Evolutionary conservation across 805 yeast species (phyloP), one percentile per base, ranked within the genome.

Genomic region (Lipomyces orientalis): DNA sequence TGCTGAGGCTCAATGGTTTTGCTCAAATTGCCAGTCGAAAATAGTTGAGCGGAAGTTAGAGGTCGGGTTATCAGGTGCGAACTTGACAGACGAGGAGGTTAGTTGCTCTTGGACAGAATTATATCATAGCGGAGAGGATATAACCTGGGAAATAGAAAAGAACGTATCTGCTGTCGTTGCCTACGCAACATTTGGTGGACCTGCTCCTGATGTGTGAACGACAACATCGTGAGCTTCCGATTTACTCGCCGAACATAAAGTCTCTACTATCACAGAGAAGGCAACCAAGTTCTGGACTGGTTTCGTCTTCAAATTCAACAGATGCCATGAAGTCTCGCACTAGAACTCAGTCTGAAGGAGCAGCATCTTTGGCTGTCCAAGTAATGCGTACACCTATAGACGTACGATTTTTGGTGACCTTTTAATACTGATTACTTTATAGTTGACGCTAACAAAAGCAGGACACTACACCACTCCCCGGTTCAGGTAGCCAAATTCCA

Each of bases 1-100:
- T 16, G 79, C 79, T 0, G 82, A 80, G 59, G 79, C 80, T 4
- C 77, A 78, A 67, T 80, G 81, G 82, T 80, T 76, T 69, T 80
- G 83, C 69, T 73, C 73, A 61, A 75, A 78, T 58, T 80, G 82
- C 63, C 77, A 76, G 66, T 76, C 76, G n/a, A 79, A 77, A 63
- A 35, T 59, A 7, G 65, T 75, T 19, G 80, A 80, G 43, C 68
- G 71, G 46, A 78, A 79, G 10, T 70, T 80, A 34, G 81, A 79
- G 60, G 79, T 81, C 0, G 83, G 83, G 12, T 64, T 71, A 10
- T 69, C 79, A 1, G 79, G 81, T 4, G 77, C 75, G 22, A 74
- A 72, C 8, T 69, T 79, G 22, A 75, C 79, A 35, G 71, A 74
- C 4, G 79, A 76, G 37, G 78, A 79, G 22, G 73, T 70, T 22